Base-by-base conservation (phyloP, 1,284 basidiomycete genomes). In the Farysia itapuensis region DNA sequence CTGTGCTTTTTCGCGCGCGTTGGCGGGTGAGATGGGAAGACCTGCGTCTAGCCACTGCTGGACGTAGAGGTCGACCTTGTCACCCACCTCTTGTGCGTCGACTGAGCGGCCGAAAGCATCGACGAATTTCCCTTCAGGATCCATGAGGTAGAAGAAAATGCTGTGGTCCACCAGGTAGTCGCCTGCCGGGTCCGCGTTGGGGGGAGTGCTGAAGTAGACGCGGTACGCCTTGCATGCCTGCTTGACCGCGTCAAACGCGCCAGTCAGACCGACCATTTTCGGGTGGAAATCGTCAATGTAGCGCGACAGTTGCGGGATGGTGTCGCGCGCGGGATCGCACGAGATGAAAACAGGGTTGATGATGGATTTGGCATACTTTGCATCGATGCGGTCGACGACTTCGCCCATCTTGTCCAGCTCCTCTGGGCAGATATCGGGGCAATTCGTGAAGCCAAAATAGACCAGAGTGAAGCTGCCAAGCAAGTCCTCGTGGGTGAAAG, bases 141-240 rank as follows among this genome's bases (percentile, higher is more conserved):
- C 92, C 92, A 99, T 96, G 25, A 99, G 83, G 79, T 99, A 99
- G 75, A 98, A 90, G 78, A 93, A 97, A 76, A 96, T 96, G 39
- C 87, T 78, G 59, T 57, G 65, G 33, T 73, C 68, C 23, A 98
- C 94, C 39, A 99, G 84, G 77, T 98, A 99, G 80, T 99, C 94
- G 35, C 82, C 82, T 4, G 77, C 84, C 0, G 93, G 85, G 49
- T 82, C 80, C 1, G 82, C 81, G 69, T 88, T 81, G 3, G 91
- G 91, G 3, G 94, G 95, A 5, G 94, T 97, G 15, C 90, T 61
- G 23, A 99, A 99, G 80, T 99, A 99, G 26, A 98, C 94, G 23
- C 95, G 86, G 46, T 94, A 99, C 26, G 86, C 85, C 79, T 93
- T 95, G 83, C 94, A 97, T 12, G 87, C 84, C 29, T 85, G 81